phyloP scores from a whole-genome alignment of 371 early-diverging fungal genomes.

The Saksenaea vasiformis region DNA sequence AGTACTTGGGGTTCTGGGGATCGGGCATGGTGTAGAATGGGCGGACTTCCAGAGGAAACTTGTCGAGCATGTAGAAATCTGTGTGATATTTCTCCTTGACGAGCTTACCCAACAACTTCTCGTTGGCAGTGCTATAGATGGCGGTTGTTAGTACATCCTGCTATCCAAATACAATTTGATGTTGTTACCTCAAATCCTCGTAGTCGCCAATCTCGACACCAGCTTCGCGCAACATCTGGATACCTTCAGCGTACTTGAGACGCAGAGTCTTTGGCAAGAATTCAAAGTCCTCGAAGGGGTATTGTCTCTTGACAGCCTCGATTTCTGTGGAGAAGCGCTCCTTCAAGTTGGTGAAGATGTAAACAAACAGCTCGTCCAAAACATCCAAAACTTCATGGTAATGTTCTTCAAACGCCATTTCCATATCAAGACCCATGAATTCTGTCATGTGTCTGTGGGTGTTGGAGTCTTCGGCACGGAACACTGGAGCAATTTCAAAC shows the following conservation, averaged over 20 bases:
- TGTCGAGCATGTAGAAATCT: slow-evolving; percentile 99
- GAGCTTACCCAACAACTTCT: slow-evolving; percentile 91
- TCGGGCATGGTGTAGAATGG: slow-evolving; percentile 99
- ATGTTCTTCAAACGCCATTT: slow-evolving; percentile 98
- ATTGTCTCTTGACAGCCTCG: slow-evolving; percentile 88
- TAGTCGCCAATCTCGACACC: slow-evolving; percentile 93
- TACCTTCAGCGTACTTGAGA: slow-evolving; percentile 90
- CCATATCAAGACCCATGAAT: slow-evolving; percentile 99
- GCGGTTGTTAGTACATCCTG: not conserved
- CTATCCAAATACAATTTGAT: not conserved
- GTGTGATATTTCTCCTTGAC: slow-evolving; percentile 96
- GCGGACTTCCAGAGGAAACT: slow-evolving; percentile 96
- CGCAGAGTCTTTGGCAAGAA: slow-evolving; percentile 88
- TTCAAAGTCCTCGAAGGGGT: slow-evolving; percentile 91
- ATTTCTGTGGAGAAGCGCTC: slow-evolving; percentile 84
- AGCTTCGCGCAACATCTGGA: slow-evolving; percentile 90
- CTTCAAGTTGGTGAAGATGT: slow-evolving; percentile 90
- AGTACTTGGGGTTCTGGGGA: slow-evolving; percentile 83
- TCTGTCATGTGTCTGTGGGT: slow-evolving; percentile 99
- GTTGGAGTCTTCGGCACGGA: slow-evolving; percentile 99
- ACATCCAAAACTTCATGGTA: slow-evolving; percentile 96
- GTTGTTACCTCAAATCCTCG: slow-evolving; percentile 78
- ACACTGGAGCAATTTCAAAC: slow-evolving; percentile 99
- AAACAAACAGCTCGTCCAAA: slow-evolving; percentile 91
- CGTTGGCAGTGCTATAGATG: slow-evolving; percentile 77